Percentiles rank a stretch among this genome's conserved stretches.
phyloP scores from a whole-genome alignment of 2,329 filamentous ascomycete species.

The Botrytis cinerea region DNA sequence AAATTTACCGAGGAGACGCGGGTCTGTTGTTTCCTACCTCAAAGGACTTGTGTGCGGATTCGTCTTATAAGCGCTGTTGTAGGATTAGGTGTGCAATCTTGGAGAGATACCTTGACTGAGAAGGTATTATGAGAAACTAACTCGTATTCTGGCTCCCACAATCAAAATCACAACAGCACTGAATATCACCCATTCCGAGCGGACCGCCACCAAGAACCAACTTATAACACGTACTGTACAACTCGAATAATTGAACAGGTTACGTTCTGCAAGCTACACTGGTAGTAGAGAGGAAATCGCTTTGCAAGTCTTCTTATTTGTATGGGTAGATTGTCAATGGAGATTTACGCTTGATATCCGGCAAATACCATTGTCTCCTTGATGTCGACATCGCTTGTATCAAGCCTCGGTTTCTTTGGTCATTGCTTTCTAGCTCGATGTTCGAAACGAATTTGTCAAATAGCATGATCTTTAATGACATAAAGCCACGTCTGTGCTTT shows the following conservation, averaged over 20 bases:
- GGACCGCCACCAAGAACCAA: background rate
- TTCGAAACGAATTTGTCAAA: background rate
- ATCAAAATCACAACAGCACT: background rate
- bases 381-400: background rate
- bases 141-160: background rate
- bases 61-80: background rate
- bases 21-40: background rate
- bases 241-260: background rate
- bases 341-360: background rate
- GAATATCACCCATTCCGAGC: background rate
- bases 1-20: background rate
- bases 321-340: background rate
- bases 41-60: background rate
- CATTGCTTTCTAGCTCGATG: background rate
- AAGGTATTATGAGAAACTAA: background rate
- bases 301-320: background rate
- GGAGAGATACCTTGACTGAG: background rate
- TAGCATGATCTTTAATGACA: background rate
- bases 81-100: background rate
- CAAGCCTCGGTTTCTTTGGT: background rate
- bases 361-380: background rate
- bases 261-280: background rate
- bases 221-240: background rate
- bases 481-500: background rate
- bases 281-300: background rate